phyloP scores from a whole-genome alignment of 2,329 filamentous ascomycete genomes.

The Rutstroemia sp. region DNA sequence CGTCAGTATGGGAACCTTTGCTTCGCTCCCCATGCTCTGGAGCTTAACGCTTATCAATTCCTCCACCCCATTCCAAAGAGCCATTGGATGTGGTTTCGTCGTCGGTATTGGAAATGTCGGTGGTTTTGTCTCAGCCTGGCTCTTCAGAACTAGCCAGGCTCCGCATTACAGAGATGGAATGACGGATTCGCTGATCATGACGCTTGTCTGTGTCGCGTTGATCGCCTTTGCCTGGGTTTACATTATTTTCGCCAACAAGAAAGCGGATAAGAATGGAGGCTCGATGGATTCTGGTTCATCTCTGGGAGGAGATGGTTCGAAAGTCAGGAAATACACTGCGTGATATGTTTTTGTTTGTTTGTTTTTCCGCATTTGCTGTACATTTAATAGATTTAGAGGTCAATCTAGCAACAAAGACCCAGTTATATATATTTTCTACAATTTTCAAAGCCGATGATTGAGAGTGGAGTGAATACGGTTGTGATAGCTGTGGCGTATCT shows the following conservation, averaged over 20 bases:
- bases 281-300: too few relatives aligned
- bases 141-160: constrained; percentile 51
- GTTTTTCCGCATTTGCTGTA: too few relatives aligned
- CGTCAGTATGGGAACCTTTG: constrained; percentile 54
- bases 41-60: constrained; percentile 58
- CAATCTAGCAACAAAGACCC: too few relatives aligned
- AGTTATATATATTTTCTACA: too few relatives aligned
- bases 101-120: constrained; percentile 66
- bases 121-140: constrained; percentile 56
- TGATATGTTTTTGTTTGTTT: too few relatives aligned
- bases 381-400: too few relatives aligned
- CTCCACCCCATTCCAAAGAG: constrained; percentile 53
- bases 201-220: constrained; percentile 6
- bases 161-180: constrained; percentile 58
- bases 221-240: constrained; percentile 7
- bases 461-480: too few relatives aligned
- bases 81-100: constrained; percentile 42
- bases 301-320: too few relatives aligned
- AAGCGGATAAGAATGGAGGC: background rate
- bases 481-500: too few relatives aligned
- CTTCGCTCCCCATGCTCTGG: constrained; percentile 56
- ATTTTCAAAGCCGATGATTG: too few relatives aligned
- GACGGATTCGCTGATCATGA: constrained; percentile 12
- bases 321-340: too few relatives aligned
- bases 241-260: constrained; percentile 9